phyloP scores from a whole-genome alignment of 2,329 filamentous ascomycete genomes.

The Septoria petroselini region DNA sequence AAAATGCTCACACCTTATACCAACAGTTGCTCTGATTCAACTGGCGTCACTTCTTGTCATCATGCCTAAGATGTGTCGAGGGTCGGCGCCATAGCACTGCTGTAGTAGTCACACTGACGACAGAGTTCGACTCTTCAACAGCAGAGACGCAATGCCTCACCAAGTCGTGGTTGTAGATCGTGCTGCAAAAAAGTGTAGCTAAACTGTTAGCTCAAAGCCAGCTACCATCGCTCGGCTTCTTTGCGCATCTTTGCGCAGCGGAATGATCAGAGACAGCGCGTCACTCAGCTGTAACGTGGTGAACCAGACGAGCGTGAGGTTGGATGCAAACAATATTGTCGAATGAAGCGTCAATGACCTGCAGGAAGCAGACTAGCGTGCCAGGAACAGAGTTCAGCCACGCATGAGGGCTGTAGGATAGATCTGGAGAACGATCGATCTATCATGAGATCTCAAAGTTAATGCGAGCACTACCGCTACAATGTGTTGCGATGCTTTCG shows the following conservation, averaged over 20 bases:
- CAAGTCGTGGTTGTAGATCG: neutral
- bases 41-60: neutral
- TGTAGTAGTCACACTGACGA: conserved; percentile 11
- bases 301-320: neutral
- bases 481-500: conserved; percentile 9
- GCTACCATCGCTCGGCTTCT: too few relatives aligned
- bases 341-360: conserved; percentile 24
- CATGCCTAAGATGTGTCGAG: neutral
- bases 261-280: neutral
- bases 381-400: conserved; percentile 22
- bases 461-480: conserved; percentile 14
- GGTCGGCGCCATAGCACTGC: too few relatives aligned
- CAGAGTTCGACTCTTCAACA: neutral
- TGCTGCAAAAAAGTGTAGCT: too few relatives aligned
- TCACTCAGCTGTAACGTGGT: neutral
- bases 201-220: too few relatives aligned
- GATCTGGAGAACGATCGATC: conserved; percentile 9
- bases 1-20: conserved; percentile 3
- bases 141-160: neutral
- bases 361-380: conserved; percentile 23
- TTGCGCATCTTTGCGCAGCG: too few relatives aligned
- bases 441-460: conserved; percentile 12
- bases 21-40: too few relatives aligned
- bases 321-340: conserved; percentile 1
- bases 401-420: conserved; percentile 11